Evolutionary conservation across 148 eudicot genomes (phyloP).

Genomic region (Oxyria digyna): DNA sequence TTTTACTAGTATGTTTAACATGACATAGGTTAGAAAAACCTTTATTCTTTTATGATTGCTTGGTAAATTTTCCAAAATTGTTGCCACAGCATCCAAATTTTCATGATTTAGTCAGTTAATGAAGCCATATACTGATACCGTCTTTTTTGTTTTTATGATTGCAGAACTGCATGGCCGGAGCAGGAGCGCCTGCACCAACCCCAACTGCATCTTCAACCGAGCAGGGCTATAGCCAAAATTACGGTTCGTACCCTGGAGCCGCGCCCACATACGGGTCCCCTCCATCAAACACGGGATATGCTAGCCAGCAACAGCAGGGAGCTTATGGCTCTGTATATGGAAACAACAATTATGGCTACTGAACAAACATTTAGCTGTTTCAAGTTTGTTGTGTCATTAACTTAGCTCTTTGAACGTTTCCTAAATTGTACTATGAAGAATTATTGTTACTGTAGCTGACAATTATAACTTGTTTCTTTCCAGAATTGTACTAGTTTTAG

Average conservation of each 20-base stretch:
- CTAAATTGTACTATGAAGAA: not conserved
- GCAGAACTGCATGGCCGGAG: conserved; percentile 92
- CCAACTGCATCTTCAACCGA: conserved; percentile 43
- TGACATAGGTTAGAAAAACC: no score
- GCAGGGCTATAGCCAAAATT: conserved; percentile 44
- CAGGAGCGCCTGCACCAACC: conserved; percentile 33
- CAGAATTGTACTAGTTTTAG: no score
- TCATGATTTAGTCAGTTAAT: no score
- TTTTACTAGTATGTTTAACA: no score
- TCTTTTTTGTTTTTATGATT: not conserved
- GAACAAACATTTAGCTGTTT: not conserved
- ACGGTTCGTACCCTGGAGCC: conserved; percentile 41
- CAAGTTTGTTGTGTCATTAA: not conserved
- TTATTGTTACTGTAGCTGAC: no score
- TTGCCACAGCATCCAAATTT: no score
- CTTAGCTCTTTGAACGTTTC: not conserved
- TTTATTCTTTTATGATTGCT: no score
- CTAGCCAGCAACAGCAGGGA: conserved; percentile 58
- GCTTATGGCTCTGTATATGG: conserved; percentile 63
- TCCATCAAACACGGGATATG: conserved; percentile 34
- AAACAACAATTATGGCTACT: conserved; percentile 43
- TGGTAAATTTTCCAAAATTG: not conserved
- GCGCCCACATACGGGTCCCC: conserved; percentile 32
- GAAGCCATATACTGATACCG: not conserved
- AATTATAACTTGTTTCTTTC: no score